phyloP scores from a whole-genome alignment of 768 basidiomycete genomes.

The Mycena pura region DNA sequence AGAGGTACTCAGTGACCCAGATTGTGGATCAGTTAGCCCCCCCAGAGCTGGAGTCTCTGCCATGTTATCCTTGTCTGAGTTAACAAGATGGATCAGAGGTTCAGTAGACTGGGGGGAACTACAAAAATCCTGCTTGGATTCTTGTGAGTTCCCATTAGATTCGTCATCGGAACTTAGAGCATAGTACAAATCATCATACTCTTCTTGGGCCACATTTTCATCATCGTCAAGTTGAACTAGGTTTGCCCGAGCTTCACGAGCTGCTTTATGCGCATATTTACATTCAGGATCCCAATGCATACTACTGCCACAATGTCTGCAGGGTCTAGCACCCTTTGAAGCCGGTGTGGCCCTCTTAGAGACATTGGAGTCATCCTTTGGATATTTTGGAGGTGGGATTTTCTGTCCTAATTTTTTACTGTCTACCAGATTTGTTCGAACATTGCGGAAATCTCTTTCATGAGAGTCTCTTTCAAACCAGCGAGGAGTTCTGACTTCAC shows the following conservation, averaged over 20 bases:
- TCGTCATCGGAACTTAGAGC: conserved; percentile 12
- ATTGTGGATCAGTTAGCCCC: neutral
- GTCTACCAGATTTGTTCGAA: too few species aligned
- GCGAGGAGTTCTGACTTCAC: too few species aligned
- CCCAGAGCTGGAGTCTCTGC: neutral
- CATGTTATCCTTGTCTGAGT: neutral
- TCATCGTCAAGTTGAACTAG: conserved; percentile 3
- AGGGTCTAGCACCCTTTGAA: conserved; percentile 37
- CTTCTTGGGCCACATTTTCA: conserved; percentile 29
- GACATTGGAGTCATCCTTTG: too few species aligned
- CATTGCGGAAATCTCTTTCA: too few species aligned
- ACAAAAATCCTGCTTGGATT: conserved; percentile 32
- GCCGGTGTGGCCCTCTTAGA: too few species aligned
- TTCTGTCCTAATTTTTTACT: too few species aligned
- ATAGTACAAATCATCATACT: conserved; percentile 37
- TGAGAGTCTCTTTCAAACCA: too few species aligned
- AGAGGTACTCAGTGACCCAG: neutral
- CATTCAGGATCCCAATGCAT: conserved; percentile 45
- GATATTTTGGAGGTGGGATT: too few species aligned
- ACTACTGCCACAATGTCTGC: conserved; percentile 40
- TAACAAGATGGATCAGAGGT: neutral
- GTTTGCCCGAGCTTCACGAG: neutral
- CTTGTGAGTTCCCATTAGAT: too few species aligned
- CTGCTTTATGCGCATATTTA: conserved; percentile 30
- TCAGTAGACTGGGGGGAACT: conserved; percentile 22